Conservation (phyloP, 1,284 basidiomycete species). For the Rhodofomes roseus region DNA sequence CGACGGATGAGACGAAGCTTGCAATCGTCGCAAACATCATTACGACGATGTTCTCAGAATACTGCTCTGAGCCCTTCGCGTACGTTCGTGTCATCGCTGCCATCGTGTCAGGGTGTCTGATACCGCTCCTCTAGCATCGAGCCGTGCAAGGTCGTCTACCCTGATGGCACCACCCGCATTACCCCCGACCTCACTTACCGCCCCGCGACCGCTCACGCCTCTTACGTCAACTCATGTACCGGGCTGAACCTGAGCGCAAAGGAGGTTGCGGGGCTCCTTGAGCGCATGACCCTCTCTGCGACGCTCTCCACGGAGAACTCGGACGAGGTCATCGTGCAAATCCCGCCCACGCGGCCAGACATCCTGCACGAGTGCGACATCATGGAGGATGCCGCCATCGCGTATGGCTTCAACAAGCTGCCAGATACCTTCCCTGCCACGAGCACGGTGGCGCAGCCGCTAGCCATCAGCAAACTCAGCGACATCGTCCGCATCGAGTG, state of each 20-base stretch:
- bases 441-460: slow-evolving; percentile 93
- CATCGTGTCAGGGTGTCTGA: background rate
- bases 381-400: slow-evolving; percentile 98
- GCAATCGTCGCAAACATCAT: slow-evolving; percentile 95
- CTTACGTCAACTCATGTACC: slow-evolving; percentile 95
- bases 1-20: slow-evolving; percentile 97
- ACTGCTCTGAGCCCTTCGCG: slow-evolving; percentile 90
- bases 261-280: slow-evolving; percentile 65
- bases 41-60: slow-evolving; percentile 96
- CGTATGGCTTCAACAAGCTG: slow-evolving; percentile 97
- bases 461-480: slow-evolving; percentile 86
- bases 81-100: slow-evolving; percentile 36
- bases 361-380: slow-evolving; percentile 98
- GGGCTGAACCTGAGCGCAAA: slow-evolving; percentile 69
- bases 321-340: slow-evolving; percentile 71
- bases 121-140: slow-evolving; percentile 61
- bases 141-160: slow-evolving; percentile 79
- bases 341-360: slow-evolving; percentile 93
- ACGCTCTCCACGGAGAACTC: slow-evolving; percentile 43
- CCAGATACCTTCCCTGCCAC: slow-evolving; percentile 89
- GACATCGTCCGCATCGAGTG: slow-evolving; percentile 91
- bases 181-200: slow-evolving; percentile 81
- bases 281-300: slow-evolving; percentile 72
- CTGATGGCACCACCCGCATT: slow-evolving; percentile 74
- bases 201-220: slow-evolving; percentile 72